Percentiles rank a stretch among this genome's conserved stretches.
phyloP scores from a whole-genome alignment of 2,329 filamentous ascomycete genomes.

The Clonostachys sp. region DNA sequence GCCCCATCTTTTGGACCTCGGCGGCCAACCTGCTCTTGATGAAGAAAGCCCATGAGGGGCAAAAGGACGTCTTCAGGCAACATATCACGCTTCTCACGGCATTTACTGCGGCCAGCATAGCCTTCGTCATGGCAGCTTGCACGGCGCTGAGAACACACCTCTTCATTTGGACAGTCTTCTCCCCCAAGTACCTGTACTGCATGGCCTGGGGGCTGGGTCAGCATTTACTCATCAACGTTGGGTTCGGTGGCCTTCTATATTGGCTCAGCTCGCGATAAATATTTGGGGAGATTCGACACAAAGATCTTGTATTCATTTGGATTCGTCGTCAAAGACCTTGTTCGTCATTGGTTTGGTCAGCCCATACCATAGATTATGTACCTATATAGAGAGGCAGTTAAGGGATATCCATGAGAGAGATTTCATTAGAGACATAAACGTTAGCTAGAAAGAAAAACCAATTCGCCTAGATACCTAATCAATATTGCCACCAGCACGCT shows the following conservation, averaged over 20 bases:
- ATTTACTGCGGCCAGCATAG: slow-evolving; percentile 61
- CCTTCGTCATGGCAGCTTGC: slow-evolving; percentile 85
- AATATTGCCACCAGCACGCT: too few relatives aligned
- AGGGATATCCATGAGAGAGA: too few relatives aligned
- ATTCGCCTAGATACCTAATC: too few relatives aligned
- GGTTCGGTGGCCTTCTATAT: slow-evolving; percentile 54
- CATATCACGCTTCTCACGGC: slow-evolving; percentile 65
- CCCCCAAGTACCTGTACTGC: slow-evolving; percentile 90
- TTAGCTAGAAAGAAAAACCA: not conserved
- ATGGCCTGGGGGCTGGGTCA: slow-evolving; percentile 84
- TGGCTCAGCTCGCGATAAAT: slow-evolving; percentile 35
- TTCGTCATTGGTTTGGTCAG: too few relatives aligned
- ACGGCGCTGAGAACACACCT: slow-evolving; percentile 79
- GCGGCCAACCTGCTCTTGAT: slow-evolving; percentile 59
- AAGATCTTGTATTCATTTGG: not conserved
- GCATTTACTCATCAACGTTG: slow-evolving; percentile 70
- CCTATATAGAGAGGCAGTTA: too few relatives aligned
- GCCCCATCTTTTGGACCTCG: slow-evolving; percentile 80
- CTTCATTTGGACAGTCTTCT: slow-evolving; percentile 99
- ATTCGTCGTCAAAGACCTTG: too few relatives aligned
- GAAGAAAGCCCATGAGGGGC: slow-evolving; percentile 15
- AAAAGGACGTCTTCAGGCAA: slow-evolving; percentile 25
- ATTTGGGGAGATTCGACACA: not conserved
- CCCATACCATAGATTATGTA: too few relatives aligned
- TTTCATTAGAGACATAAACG: not conserved